phyloP scores from a whole-genome alignment of 116 monocot genomes.

The Cymodocea nodosa region DNA sequence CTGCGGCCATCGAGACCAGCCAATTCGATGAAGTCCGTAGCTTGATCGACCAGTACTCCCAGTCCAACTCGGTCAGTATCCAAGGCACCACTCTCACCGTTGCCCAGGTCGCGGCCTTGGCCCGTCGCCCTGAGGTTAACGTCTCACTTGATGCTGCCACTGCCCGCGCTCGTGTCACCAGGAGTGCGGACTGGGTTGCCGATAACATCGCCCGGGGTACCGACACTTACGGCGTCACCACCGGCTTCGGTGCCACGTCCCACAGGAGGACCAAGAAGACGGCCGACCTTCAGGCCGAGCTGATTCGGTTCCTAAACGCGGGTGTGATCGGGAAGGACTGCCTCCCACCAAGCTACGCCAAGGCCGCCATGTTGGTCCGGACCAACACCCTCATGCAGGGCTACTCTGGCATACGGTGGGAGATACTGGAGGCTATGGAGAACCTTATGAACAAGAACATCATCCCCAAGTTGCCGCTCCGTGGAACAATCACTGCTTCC shows the following conservation, averaged over 20 bases:
- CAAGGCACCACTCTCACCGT: conserved; percentile 21
- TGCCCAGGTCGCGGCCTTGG: conserved; percentile 24
- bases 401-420: conserved; percentile 32
- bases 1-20: conserved; percentile 13
- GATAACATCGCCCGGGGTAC: conserved; percentile 22
- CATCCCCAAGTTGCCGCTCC: conserved; percentile 21
- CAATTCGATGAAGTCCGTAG: conserved; percentile 21
- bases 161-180: conserved; percentile 6
- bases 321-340: conserved; percentile 16
- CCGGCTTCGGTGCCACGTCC: conserved; percentile 56
- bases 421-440: conserved; percentile 22
- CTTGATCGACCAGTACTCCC: conserved; percentile 15
- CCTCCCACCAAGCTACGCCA: conserved; percentile 9
- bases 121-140: not conserved
- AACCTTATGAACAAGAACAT: conserved; percentile 24
- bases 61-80: conserved; percentile 8
- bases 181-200: conserved; percentile 32
- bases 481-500: conserved; percentile 32
- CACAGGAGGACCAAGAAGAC: conserved; percentile 32
- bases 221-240: conserved; percentile 52
- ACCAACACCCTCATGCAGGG: conserved; percentile 34
- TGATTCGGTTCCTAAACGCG: conserved; percentile 27
- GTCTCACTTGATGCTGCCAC: conserved; percentile 1
- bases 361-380: conserved; percentile 29
- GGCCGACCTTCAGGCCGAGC: conserved; percentile 22